Base-by-base conservation (phyloP, 1,284 basidiomycete species). In the Ganoderma boninense region DNA sequence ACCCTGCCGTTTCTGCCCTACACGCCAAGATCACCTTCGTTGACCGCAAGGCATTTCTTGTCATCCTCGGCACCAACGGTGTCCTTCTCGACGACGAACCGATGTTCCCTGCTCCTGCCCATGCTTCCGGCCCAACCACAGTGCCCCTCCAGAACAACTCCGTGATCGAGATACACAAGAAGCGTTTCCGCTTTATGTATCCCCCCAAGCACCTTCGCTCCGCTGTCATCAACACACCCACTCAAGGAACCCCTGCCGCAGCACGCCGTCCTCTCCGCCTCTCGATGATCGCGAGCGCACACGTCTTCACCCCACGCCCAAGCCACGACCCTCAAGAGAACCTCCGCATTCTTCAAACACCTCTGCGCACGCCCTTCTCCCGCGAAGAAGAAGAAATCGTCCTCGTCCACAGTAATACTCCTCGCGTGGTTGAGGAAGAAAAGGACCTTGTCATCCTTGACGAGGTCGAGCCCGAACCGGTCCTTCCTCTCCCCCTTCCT, bases 381-480 rank as follows among this genome's bases (percentile, higher is more conserved):
- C 46, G 52, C 35, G 71, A 67, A 46, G 18, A 84, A 73, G 83
- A 86, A 42, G 84, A 87, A 18, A 88, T 92, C 62, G 82, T 90
- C 5, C 83, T 93, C 3, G 90, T 92, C 0, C 87, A 92, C 49
- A 89, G 89, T n/a, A 84, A 90, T 69, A 82, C 87, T 72, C 91
- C 91, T 2, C 86, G 86, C 13, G 90, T 93, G 2, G 85, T 91
- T 1, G 87, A 92, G 75, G 91, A 92, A 69, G 91, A 89, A 46
- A 85, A 84, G 69, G 92, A 93, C 74, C 86, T 93, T 42, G 85
- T 93, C 66, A 92, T 93, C 68, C 81, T 92, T 18, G 92, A 93
- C 77, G 87, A 90, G 62, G 84, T 92, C 26, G 74, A 71, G 18
- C 76, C 76, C 16, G 70, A 68, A 14, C 78, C 77, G 3, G 64